These are phyloP conservation scores for Globisporangium emineosum DNA, from an alignment of 352 stramenopile genomes.

Conservation along the genomic window DNA sequence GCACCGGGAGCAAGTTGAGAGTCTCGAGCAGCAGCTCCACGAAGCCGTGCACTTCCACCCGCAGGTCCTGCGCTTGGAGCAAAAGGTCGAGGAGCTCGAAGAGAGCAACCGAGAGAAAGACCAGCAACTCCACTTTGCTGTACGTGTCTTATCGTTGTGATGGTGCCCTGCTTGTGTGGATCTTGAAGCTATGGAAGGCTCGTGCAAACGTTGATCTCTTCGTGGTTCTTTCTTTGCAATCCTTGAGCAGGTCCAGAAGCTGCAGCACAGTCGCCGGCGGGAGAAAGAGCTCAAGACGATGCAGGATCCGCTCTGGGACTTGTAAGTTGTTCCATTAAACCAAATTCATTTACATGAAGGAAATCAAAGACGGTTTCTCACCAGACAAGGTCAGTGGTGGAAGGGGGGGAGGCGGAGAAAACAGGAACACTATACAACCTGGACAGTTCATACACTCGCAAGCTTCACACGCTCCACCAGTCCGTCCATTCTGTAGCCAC, in stretches of 20 bases:
- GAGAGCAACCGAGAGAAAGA: constrained; percentile 41
- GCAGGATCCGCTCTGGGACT: constrained; percentile 72
- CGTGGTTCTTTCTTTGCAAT: not conserved
- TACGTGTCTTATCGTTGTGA: not conserved
- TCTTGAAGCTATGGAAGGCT: not conserved
- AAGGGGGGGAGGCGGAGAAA: not conserved
- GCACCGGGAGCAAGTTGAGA: constrained; percentile 38
- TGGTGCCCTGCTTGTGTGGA: not conserved
- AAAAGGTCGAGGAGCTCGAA: constrained; percentile 39
- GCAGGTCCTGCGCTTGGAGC: constrained; percentile 37
- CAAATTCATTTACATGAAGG: not conserved
- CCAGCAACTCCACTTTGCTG: constrained; percentile 66
- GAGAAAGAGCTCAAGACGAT: constrained; percentile 64
- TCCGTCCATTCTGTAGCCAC: not conserved
- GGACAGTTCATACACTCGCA: not conserved
- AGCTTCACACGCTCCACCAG: no score
- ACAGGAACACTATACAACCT: constrained; percentile 1
- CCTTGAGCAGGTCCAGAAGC: constrained; percentile 51
- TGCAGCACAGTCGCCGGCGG: constrained; percentile 64
- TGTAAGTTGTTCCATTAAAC: constrained; percentile 6
- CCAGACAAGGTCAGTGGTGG: not conserved
- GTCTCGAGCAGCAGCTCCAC: constrained; percentile 46
- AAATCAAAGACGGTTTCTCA: not conserved
- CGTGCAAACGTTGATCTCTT: not conserved
- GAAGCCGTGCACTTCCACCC: constrained; percentile 45